Evolutionary conservation across 2,329 filamentous ascomycete species (phyloP).

Genomic region (Mycosphaerella sp.): DNA sequence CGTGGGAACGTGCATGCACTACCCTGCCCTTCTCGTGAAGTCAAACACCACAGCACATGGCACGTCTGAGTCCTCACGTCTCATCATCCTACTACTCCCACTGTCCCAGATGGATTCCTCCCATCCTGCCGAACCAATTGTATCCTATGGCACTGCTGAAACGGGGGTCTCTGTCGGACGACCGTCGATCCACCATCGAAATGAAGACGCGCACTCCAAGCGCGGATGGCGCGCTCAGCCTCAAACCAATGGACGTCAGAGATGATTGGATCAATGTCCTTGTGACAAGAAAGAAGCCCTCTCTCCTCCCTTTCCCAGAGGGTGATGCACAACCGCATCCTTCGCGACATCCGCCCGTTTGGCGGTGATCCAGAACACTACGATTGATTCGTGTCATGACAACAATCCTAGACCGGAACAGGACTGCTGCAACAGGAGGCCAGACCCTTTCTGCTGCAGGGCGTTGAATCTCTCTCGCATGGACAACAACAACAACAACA

Average conservation of each 20-base stretch:
- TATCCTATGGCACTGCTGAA: neutral
- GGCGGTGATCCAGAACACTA: too few relatives aligned
- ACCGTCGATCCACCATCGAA: slow-evolving; percentile 1
- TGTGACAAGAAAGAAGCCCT: neutral
- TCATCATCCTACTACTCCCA: neutral
- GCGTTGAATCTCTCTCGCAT: too few relatives aligned
- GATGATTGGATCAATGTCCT: neutral
- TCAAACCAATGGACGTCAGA: neutral
- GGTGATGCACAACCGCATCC: neutral
- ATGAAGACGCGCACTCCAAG: slow-evolving; percentile 1
- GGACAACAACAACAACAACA: too few relatives aligned
- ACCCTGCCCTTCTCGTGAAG: neutral
- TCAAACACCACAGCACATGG: neutral
- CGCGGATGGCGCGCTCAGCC: neutral
- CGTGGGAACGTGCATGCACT: neutral
- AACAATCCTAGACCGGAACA: too few relatives aligned
- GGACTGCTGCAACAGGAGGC: too few relatives aligned
- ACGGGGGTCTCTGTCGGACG: neutral
- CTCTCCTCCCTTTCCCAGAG: too few relatives aligned
- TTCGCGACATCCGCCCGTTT: neutral
- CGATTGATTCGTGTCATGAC: too few relatives aligned
- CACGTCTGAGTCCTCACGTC: neutral
- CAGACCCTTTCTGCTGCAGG: too few relatives aligned
- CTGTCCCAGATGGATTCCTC: neutral
- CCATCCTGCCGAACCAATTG: too few relatives aligned